Evolutionary conservation across 2,329 filamentous ascomycete genomes (phyloP), one percentile per base, ranked within the genome.

Genomic region (Alternaria dauci): DNA sequence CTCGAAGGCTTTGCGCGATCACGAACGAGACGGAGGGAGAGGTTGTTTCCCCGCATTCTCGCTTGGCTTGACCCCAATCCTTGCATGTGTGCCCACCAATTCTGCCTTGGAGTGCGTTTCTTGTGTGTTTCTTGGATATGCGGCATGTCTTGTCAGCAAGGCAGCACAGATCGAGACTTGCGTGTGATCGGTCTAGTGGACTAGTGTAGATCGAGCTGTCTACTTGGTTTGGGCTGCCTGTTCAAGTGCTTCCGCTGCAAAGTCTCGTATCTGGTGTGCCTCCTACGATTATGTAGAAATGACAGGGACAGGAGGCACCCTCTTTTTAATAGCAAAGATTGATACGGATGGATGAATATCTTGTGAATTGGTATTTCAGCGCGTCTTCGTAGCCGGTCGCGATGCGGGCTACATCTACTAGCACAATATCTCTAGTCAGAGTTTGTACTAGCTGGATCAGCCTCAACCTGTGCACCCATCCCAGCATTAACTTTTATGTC

Each of bases 31-130:
- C 51, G 38, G 32, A 28, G 51, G 16, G 25, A 23, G 7, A 53
- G 25, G 26, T 32, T 53, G 38, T 43, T 54, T 47, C 52, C 52
- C 52, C 52, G 41, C 52, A 54, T 54, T 54, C 30, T 54, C 52
- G 52, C 52, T 54, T 54, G 52, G 28, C 52, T 36, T 23, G 16
- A 26, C 11, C 32, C 23, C 20, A 36, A n/a, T 30, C 43, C 36
- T 41, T 52, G 34, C 26, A 28, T 41, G 34, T 52, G 34, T 25
- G 23, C 36, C 50, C 28, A 38, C 36, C 25, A 16, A 16, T 52
- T 52, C 18, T 41, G 23, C 34, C 48, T 39, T 52, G 8, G 20
- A 39, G 46, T 36, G 46, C 46, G 14, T 38, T 38, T 50, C 46
- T 38, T 36, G 32, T 50, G 46, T 18, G 5, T 52, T 41, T 52